Base-by-base conservation (phyloP, 1,139 yeast species). In the Sugiyamaella grinbergsii region DNA sequence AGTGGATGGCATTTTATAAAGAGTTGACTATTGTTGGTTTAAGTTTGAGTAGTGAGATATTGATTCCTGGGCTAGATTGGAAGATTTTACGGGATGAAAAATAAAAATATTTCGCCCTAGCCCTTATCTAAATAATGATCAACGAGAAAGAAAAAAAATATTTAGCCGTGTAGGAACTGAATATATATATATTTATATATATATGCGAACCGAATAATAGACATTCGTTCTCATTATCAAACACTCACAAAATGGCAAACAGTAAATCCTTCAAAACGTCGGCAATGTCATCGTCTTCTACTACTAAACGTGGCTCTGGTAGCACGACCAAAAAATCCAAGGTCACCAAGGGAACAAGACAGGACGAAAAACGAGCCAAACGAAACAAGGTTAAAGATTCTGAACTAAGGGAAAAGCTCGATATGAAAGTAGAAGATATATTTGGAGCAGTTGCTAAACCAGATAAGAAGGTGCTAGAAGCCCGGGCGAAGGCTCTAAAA, bases 1-100 rank as follows among this genome's bases (percentile, higher is more conserved):
- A 51, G 95, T 86, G 2, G 96, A 89, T 29, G 86, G 90, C 98
- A 93, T 91, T 44, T 11, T 42, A 8, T 11, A 19, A 11, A 36
- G 5, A 19, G 16, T 8, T 36, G 11, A 16, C 18, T 19, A n/a
- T n/a, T n/a, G n/a, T n/a, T n/a, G n/a, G n/a, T n/a, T n/a, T n/a
- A n/a, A n/a, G n/a, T n/a, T n/a, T n/a, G n/a, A n/a, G n/a, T n/a
- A n/a, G n/a, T n/a, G n/a, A n/a, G n/a, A n/a, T n/a, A n/a, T n/a
- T n/a, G n/a, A n/a, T n/a, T n/a, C n/a, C 18, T 20, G 8, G 18
- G 8, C 19, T 4, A 23, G 7, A 6, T 11, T 11, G 31, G 43
- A 40, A 40, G 33, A 40, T 40, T 40, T 40, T 40, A 34, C 32
- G n/a, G 8, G 32, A n/a, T n/a, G n/a, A n/a, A n/a, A n/a, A n/a